Conservation (phyloP, 2,329 filamentous ascomycete genomes). For the Fusarium chuoi region DNA sequence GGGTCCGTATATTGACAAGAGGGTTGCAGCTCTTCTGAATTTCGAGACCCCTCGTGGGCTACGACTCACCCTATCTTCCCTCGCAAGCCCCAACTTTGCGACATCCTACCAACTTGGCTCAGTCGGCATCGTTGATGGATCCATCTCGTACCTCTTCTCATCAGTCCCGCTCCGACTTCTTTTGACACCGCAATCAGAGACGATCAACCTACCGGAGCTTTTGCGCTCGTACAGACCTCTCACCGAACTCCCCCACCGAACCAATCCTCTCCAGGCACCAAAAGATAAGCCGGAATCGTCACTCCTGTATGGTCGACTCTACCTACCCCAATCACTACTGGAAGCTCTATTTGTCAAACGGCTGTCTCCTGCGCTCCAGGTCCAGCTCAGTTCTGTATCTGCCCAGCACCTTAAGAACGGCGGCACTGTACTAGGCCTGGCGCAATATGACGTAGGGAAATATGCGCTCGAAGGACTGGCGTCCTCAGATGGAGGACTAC, state of each 20-base stretch:
- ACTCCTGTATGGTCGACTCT: conserved; percentile 80
- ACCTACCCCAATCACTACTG: conserved; percentile 84
- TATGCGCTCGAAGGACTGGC: conserved; percentile 92
- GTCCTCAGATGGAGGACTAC: conserved; percentile 88
- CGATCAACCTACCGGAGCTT: conserved; percentile 79
- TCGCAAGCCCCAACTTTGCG: conserved; percentile 92
- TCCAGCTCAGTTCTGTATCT: conserved; percentile 84
- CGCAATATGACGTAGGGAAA: conserved; percentile 85
- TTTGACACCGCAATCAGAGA: conserved; percentile 74
- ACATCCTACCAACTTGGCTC: conserved; percentile 93
- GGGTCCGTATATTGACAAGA: conserved; percentile 32
- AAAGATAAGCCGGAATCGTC: conserved; percentile 57
- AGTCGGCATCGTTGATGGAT: conserved; percentile 91
- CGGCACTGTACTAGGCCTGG: conserved; percentile 76
- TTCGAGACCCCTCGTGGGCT: conserved; percentile 88
- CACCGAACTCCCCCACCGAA: conserved; percentile 63
- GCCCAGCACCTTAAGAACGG: conserved; percentile 77
- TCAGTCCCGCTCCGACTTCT: conserved; percentile 78
- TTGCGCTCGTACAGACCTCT: conserved; percentile 86
- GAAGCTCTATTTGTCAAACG: conserved; percentile 87
- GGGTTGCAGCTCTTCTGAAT: conserved; percentile 77
- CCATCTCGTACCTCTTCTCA: conserved; percentile 96
- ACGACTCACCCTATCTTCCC: conserved; percentile 86
- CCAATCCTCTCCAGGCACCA: conserved; percentile 38
- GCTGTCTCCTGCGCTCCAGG: conserved; percentile 78